Conservation (phyloP, 371 early-diverging fungal species). For the Mortierella sp. region DNA sequence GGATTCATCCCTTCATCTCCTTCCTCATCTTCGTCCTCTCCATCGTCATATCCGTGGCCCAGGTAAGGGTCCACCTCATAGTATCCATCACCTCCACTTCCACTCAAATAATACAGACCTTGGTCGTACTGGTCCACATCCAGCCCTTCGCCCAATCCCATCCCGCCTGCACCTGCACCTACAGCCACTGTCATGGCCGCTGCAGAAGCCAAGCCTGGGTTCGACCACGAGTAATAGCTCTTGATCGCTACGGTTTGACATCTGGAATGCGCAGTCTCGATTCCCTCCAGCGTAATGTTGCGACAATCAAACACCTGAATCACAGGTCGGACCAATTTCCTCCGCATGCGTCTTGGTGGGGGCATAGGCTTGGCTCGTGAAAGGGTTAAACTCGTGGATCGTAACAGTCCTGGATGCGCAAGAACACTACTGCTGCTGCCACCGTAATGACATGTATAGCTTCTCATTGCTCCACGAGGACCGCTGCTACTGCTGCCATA, state of each 20-base stretch:
- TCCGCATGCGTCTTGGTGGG: neutral
- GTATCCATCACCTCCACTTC: too few relatives aligned
- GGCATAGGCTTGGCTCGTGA: neutral
- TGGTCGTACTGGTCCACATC: too few relatives aligned
- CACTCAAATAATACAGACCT: too few relatives aligned
- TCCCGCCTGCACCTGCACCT: neutral
- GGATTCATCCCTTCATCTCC: constrained; percentile 29
- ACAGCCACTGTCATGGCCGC: constrained; percentile 3
- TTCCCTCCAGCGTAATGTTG: constrained; percentile 45
- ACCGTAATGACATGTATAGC: too few relatives aligned
- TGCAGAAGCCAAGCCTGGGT: constrained; percentile 35
- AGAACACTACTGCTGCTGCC: too few relatives aligned
- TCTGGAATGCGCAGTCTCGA: constrained; percentile 32
- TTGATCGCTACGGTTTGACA: constrained; percentile 29
- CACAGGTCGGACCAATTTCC: constrained; percentile 17
- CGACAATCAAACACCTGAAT: constrained; percentile 52
- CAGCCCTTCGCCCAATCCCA: too few relatives aligned
- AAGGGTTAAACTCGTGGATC: neutral
- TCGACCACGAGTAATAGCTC: constrained; percentile 49
- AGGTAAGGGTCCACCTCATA: too few relatives aligned
- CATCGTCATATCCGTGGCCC: neutral
- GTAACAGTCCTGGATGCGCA: neutral
- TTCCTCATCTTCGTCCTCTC: constrained; percentile 22
- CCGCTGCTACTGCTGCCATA: neutral
- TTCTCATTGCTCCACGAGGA: neutral